Base-by-base conservation (phyloP, 2,329 filamentous ascomycete species). In the Cladophialophora yegresii region DNA sequence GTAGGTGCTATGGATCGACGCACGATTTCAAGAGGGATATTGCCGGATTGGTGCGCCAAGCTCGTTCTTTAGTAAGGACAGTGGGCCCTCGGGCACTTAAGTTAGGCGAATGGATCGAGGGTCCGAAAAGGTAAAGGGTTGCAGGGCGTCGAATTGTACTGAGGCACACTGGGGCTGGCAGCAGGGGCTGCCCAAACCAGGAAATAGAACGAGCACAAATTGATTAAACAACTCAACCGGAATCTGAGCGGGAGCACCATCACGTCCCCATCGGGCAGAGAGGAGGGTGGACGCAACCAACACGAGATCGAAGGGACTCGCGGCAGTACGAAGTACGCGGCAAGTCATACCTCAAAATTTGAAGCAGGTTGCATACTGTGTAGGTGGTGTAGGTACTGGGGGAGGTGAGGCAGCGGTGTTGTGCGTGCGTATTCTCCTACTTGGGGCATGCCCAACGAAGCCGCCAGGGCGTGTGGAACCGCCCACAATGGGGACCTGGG, bases 21-120 rank as follows among this genome's bases (percentile, higher is more conserved):
- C 43, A 56, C 3, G 22, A 33, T 13, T 30, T 50, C 26, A 51
- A 59, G 43, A 50, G 56, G 56, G 56, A 50, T 59, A 51, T 40
- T 59, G 22, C 56, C 36, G 43, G 40, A 59, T 59, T 40, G 43
- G 45, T 61, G 30, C 30, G 64, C 64, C 60, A 63, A 63, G 64
- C 64, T 66, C 64, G 64, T 66, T 66, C 64, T 63, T 63, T 66
- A 66, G 64, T 57, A 61, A 53, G 43, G 43, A 20, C 57, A 40
- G 56, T 9, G 43, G 43, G 30, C 26, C 56, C 56, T 63, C 61
- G 61, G 45, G 51, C 22, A n/a, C 47, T 22, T 59, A 32, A 56
- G 23, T 20, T 59, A 59, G 56, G 56, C 56, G 56, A 59, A 51
- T 51, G 56, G 28, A 23, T 47, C 40, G 33, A 51, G 56, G 43